phyloP scores from a whole-genome alignment of 306 rosid genomes.

The Castanospermum australe region DNA sequence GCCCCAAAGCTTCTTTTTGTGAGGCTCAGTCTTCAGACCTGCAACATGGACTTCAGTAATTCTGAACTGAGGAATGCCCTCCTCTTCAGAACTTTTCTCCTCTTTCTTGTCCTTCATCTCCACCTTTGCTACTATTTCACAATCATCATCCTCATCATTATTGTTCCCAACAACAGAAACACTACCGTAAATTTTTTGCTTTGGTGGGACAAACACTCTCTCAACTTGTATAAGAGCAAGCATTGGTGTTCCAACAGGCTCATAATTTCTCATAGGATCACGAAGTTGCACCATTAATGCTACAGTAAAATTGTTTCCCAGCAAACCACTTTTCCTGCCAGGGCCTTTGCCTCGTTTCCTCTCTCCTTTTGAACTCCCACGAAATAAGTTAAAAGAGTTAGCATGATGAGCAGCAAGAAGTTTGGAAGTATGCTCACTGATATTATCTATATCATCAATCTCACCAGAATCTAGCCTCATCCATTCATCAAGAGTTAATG shows the following conservation, averaged over 20 bases:
- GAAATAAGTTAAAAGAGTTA: slow-evolving; percentile 59
- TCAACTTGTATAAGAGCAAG: slow-evolving; percentile 88
- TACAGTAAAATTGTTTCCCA: slow-evolving; percentile 84
- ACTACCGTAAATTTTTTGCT: slow-evolving; percentile 56
- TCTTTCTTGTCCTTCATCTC: slow-evolving; percentile 46
- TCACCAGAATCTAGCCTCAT: slow-evolving; percentile 89
- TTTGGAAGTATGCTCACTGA: slow-evolving; percentile 77
- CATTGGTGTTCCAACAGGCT: slow-evolving; percentile 90
- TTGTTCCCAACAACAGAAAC: slow-evolving; percentile 47
- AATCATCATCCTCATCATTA: slow-evolving; percentile 47
- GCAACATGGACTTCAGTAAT: slow-evolving; percentile 81
- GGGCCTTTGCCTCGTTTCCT: slow-evolving; percentile 58
- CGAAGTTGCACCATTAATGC: slow-evolving; percentile 93
- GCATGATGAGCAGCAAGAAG: slow-evolving; percentile 95
- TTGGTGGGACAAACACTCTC: slow-evolving; percentile 80
- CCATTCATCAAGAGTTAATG: slow-evolving; percentile 93
- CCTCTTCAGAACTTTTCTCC: slow-evolving; percentile 49
- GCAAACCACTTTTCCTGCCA: slow-evolving; percentile 63
- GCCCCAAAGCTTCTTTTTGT: slow-evolving; percentile 66
- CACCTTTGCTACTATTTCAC: slow-evolving; percentile 34
- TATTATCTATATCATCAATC: slow-evolving; percentile 70
- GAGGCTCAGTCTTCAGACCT: slow-evolving; percentile 59
- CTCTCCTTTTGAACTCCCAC: slow-evolving; percentile 57
- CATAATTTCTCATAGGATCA: slow-evolving; percentile 81
- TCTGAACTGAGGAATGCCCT: slow-evolving; percentile 63